A percentile compares a stretch with the other conserved stretches of the same genome.
These are phyloP conservation scores for Boletus eberwhitei DNA, from an alignment of 768 basidiomycete species.

Conservation along the genomic window DNA sequence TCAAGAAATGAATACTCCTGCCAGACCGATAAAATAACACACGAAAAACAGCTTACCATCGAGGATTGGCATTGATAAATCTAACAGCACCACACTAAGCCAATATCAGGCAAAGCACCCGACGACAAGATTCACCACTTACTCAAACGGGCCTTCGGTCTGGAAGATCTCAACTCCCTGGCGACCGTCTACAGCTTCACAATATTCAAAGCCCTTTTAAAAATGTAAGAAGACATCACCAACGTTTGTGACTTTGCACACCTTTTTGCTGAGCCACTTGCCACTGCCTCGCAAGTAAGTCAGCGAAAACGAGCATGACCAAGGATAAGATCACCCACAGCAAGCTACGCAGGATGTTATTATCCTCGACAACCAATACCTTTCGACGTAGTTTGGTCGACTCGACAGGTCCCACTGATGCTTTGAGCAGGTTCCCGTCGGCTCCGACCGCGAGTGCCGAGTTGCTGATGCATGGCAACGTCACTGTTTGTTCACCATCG, in stretches of 20 bases:
- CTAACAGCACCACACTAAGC: constrained; percentile 75
- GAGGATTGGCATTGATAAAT: constrained; percentile 91
- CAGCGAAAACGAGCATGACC: constrained; percentile 6
- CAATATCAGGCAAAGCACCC: not conserved
- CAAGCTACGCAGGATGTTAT: constrained; percentile 76
- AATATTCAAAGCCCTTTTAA: constrained; percentile 63
- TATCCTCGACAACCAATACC: constrained; percentile 89
- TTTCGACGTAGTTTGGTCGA: constrained; percentile 45
- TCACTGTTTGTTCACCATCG: constrained; percentile 12
- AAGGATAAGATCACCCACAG: constrained; percentile 50
- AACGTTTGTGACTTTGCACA: constrained; percentile 4
- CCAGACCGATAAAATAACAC: not conserved
- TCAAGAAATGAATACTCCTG: not conserved
- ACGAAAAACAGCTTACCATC: constrained; percentile 53
- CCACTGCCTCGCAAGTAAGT: constrained; percentile 34
- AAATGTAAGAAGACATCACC: not conserved
- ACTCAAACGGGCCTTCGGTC: constrained; percentile 83
- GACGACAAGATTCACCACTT: constrained; percentile 29
- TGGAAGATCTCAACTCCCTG: constrained; percentile 78
- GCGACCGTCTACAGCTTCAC: constrained; percentile 80
- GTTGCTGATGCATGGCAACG: constrained; percentile 16
- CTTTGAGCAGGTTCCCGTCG: constrained; percentile 67
- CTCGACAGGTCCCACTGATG: constrained; percentile 55
- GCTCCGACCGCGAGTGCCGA: constrained; percentile 53
- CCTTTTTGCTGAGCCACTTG: constrained; percentile 66